phyloP scores from a whole-genome alignment of 1,139 yeast genomes.

The Lizanozyma gosingica region DNA sequence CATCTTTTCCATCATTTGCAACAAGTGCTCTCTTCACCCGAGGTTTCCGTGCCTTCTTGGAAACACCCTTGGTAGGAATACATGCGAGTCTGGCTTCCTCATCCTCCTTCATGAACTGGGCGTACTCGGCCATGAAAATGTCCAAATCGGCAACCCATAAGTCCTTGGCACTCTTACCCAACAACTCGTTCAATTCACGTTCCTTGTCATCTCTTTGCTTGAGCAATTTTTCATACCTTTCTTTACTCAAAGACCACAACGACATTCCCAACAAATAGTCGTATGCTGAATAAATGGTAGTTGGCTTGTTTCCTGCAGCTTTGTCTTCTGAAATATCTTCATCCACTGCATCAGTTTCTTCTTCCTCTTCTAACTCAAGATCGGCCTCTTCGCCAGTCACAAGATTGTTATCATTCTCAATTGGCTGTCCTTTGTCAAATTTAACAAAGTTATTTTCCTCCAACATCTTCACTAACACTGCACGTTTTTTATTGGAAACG shows the following conservation, averaged over 20 bases:
- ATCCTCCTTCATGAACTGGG: constrained; percentile 41
- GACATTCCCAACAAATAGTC: constrained; percentile 83
- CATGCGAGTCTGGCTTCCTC: constrained; percentile 21
- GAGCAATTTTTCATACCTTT: constrained; percentile 73
- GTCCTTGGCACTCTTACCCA: constrained; percentile 73
- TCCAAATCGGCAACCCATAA: constrained; percentile 83
- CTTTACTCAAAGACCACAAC: constrained; percentile 87
- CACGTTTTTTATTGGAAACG: constrained; percentile 69
- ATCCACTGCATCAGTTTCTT: constrained; percentile 19
- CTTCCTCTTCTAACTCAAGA: constrained; percentile 9
- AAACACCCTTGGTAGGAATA: constrained; percentile 20
- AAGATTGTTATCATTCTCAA: constrained; percentile 32
- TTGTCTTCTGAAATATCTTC: constrained; percentile 12
- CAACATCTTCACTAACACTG: constrained; percentile 54
- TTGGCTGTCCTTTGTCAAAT: constrained; percentile 63
- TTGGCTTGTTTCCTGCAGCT: constrained; percentile 20
- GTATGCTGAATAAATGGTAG: constrained; percentile 44
- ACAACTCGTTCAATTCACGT: constrained; percentile 55
- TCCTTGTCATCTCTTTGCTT: constrained; percentile 68
- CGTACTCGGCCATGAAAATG: constrained; percentile 58
- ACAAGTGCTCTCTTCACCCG: constrained; percentile 10
- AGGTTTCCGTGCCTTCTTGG: constrained; percentile 18
- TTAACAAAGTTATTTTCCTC: constrained; percentile 62
- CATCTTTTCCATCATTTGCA: constrained; percentile 8
- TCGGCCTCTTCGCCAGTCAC: constrained; percentile 24